Conservation (phyloP, 1,284 basidiomycete genomes). For the Porphyrellus sp. region DNA sequence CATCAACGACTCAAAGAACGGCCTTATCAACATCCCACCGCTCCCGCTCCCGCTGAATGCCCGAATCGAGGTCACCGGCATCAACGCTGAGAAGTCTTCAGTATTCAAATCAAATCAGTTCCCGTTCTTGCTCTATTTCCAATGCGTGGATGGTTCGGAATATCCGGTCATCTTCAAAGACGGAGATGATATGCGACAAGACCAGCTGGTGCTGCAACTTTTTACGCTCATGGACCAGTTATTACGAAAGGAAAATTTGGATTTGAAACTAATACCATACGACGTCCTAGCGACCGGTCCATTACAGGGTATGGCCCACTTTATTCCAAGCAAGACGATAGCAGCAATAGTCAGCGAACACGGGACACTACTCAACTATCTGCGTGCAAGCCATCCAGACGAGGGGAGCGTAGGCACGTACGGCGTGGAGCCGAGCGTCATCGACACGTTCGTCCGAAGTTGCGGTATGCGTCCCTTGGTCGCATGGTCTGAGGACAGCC, state of each 20-base stretch:
- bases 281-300: constrained; percentile 92
- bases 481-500: background rate
- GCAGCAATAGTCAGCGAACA: constrained; percentile 91
- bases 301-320: constrained; percentile 94
- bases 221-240: constrained; percentile 97
- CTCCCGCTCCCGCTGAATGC: constrained; percentile 91
- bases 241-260: constrained; percentile 92
- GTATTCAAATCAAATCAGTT: constrained; percentile 98
- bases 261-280: constrained; percentile 90
- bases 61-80: constrained; percentile 75
- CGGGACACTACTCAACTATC: constrained; percentile 87
- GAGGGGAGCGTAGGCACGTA: constrained; percentile 90
- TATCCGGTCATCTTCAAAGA: constrained; percentile 98
- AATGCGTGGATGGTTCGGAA: constrained; percentile 71
- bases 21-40: constrained; percentile 70
- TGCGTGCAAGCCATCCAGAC: constrained; percentile 84
- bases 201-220: constrained; percentile 95
- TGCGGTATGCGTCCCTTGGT: constrained; percentile 68
- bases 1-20: constrained; percentile 83
- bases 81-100: constrained; percentile 87
- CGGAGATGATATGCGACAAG: constrained; percentile 97
- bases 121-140: constrained; percentile 88
- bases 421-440: constrained; percentile 86
- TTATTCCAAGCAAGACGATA: constrained; percentile 92
- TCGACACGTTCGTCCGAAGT: constrained; percentile 95